Percentiles rank a stretch among this genome's conserved stretches.
Evolutionary conservation across 495 filamentous ascomycete genomes (phyloP).

Genomic region (Jackrogersella multiformis): DNA sequence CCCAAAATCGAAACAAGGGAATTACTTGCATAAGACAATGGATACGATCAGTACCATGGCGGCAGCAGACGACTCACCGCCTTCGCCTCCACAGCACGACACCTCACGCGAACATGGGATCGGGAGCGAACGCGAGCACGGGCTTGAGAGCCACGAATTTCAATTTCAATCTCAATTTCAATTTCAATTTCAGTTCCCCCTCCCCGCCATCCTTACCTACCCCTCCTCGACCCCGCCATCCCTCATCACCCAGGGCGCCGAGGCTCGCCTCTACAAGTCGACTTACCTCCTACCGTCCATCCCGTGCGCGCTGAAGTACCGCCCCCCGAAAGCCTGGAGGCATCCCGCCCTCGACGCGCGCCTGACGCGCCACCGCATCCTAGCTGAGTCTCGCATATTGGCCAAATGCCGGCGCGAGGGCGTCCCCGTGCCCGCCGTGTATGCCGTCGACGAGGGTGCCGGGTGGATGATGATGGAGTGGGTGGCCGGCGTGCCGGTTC

Average conservation of each 20-base stretch:
- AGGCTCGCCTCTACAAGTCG: constrained; percentile 91
- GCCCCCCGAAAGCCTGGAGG: constrained; percentile 90
- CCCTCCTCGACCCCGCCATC: constrained; percentile 63
- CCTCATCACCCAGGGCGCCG: constrained; percentile 90
- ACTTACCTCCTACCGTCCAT: constrained; percentile 74
- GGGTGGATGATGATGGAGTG: constrained; percentile 94
- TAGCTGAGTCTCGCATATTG: constrained; percentile 87
- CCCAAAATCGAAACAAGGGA: not conserved
- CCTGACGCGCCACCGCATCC: constrained; percentile 83
- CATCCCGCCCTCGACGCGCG: constrained; percentile 90
- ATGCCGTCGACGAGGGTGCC: constrained; percentile 74
- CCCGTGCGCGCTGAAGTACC: constrained; percentile 88
- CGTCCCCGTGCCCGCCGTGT: constrained; percentile 78
- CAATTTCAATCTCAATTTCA: too few species aligned
- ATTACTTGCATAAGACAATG: not conserved
- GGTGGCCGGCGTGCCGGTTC: constrained; percentile 77
- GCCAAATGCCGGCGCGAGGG: constrained; percentile 78
- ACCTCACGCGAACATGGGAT: not conserved
- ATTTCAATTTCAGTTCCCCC: constrained; percentile 54
- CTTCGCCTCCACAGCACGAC: constrained; percentile 5
- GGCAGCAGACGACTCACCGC: constrained; percentile 32
- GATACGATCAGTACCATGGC: constrained; percentile 24
- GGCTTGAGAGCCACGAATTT: not conserved
- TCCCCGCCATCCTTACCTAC: constrained; percentile 72
- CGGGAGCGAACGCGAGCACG: not conserved